Evolutionary conservation across 768 basidiomycete genomes (phyloP).

Genomic region (Asterophora lycoperdoides): DNA sequence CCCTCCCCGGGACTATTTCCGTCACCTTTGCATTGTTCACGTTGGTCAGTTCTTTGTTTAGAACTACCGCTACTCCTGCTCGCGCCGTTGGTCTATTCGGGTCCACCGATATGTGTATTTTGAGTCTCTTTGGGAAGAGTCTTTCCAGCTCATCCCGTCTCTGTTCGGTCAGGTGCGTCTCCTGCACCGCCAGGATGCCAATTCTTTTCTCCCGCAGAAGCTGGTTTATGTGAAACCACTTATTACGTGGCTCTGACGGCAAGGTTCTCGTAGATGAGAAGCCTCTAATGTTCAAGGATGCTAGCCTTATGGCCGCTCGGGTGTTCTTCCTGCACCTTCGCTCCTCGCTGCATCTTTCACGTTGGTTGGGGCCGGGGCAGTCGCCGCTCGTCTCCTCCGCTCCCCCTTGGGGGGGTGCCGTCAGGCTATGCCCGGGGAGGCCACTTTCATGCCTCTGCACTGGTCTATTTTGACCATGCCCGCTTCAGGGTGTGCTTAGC

Average conservation of each 20-base stretch:
- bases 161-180: background rate
- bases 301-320: conserved; percentile 2
- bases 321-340: conserved; percentile 5
- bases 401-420: too few species aligned
- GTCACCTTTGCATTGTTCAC: background rate
- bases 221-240: conserved; percentile 6
- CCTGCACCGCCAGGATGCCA: background rate
- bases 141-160: background rate
- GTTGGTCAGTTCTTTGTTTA: background rate
- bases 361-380: too few species aligned
- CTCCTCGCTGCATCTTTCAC: background rate
- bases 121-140: background rate
- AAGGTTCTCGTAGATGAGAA: background rate
- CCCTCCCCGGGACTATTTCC: background rate
- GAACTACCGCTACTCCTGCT: conserved; percentile 1
- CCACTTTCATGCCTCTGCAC: too few species aligned
- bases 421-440: too few species aligned
- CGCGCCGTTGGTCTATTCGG: background rate
- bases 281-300: conserved; percentile 3
- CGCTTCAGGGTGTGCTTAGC: too few species aligned
- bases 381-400: too few species aligned
- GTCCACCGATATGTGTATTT: background rate
- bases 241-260: background rate
- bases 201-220: conserved; percentile 1
- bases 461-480: too few species aligned